A percentile compares a stretch with the other conserved stretches of the same genome.
Evolutionary conservation across 2,329 filamentous ascomycete genomes (phyloP).

Genomic region (Atkinsonella hypoxylon): DNA sequence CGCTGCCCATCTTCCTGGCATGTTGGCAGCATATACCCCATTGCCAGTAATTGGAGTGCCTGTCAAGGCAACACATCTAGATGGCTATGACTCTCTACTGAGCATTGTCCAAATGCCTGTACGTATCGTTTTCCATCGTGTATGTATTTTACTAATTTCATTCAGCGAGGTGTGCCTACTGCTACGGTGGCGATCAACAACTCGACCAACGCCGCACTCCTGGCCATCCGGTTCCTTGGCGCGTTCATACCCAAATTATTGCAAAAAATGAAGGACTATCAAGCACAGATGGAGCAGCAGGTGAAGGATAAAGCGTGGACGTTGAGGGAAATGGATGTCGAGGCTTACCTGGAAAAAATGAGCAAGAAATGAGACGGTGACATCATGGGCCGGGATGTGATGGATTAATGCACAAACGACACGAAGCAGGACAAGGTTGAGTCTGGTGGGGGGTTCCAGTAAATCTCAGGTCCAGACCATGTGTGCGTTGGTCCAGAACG

Average conservation of each 20-base stretch:
- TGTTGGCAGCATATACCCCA: constrained; percentile 58
- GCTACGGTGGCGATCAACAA: constrained; percentile 74
- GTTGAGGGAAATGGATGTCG: constrained; percentile 43
- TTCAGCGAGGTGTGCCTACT: constrained; percentile 50
- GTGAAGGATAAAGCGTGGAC: constrained; percentile 50
- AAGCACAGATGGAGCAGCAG: constrained; percentile 48
- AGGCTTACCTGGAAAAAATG: constrained; percentile 37
- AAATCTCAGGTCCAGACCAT: too few relatives aligned
- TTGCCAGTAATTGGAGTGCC: constrained; percentile 70
- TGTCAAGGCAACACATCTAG: constrained; percentile 60
- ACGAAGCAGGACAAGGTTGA: too few relatives aligned
- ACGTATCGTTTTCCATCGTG: constrained; percentile 3
- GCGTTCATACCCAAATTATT: constrained; percentile 42
- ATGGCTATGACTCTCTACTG: constrained; percentile 58
- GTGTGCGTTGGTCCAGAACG: too few relatives aligned
- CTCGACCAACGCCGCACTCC: constrained; percentile 61
- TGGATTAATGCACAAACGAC: too few relatives aligned
- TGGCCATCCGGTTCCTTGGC: constrained; percentile 59
- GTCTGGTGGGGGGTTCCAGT: too few relatives aligned
- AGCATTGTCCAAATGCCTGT: constrained; percentile 71
- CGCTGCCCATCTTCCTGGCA: constrained; percentile 63
- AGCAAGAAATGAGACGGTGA: constrained; percentile 12
- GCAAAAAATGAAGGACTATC: constrained; percentile 47
- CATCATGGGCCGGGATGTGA: background rate
- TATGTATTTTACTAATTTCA: constrained; percentile 9